These are phyloP conservation scores for Curvularia eragrostidis DNA, from an alignment of 2,329 filamentous ascomycete species.

Conservation along the genomic window DNA sequence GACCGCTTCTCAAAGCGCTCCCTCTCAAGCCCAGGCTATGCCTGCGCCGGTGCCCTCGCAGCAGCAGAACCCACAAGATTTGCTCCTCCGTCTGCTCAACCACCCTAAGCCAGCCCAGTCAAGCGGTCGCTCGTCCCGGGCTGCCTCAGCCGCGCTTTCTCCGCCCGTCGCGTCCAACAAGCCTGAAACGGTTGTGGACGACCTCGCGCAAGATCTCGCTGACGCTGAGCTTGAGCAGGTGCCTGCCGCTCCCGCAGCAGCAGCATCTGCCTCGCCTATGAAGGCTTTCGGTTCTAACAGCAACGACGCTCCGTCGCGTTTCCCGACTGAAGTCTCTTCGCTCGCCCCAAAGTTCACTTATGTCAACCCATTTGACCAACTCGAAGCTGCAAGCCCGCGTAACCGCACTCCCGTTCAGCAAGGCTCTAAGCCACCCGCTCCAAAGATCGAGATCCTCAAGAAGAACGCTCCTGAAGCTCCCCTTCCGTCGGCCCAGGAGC, in stretches of 20 bases:
- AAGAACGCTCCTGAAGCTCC: constrained; percentile 51
- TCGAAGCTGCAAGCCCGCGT: constrained; percentile 70
- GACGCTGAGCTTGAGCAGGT: constrained; percentile 53
- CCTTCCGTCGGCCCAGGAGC: constrained; percentile 31
- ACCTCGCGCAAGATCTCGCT: constrained; percentile 55
- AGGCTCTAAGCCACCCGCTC: constrained; percentile 27
- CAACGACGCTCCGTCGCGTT: constrained; percentile 46
- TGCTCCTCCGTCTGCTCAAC: constrained; percentile 85
- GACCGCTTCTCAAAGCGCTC: constrained; percentile 41
- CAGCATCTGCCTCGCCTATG: constrained; percentile 39
- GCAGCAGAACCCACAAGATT: constrained; percentile 71
- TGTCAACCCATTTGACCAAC: constrained; percentile 74
- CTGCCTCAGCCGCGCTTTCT: constrained; percentile 38
- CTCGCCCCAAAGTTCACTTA: constrained; percentile 67
- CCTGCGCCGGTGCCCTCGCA: constrained; percentile 48
- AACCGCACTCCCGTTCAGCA: constrained; percentile 51
- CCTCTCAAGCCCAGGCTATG: constrained; percentile 36
- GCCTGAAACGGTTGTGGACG: constrained; percentile 53
- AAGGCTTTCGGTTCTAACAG: constrained; percentile 51
- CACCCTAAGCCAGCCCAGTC: constrained; percentile 63
- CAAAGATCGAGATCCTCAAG: constrained; percentile 56
- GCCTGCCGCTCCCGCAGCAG: constrained; percentile 32
- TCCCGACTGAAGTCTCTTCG: constrained; percentile 37
- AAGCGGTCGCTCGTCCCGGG: constrained; percentile 35
- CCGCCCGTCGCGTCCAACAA: constrained; percentile 43